phyloP scores from a whole-genome alignment of 2,329 filamentous ascomycete genomes.

The Microdochium trichocladiopsis region DNA sequence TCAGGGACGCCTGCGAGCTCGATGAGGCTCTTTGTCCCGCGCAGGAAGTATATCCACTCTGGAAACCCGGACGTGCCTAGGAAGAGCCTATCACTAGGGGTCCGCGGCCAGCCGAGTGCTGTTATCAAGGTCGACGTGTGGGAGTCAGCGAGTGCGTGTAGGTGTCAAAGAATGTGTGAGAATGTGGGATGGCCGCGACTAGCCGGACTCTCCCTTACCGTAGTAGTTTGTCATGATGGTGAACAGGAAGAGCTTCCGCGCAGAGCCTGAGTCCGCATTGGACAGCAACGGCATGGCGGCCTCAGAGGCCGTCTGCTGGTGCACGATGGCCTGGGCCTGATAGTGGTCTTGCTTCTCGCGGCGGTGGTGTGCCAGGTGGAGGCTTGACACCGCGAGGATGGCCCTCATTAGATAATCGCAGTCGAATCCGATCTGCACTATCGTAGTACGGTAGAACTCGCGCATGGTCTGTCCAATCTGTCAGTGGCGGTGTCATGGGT shows the following conservation, averaged over 20 bases:
- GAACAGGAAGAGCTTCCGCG: neutral
- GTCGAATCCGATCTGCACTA: constrained; percentile 26
- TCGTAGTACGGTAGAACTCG: constrained; percentile 25
- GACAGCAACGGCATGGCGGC: neutral
- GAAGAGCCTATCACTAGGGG: neutral
- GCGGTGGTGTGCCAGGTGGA: constrained; percentile 25
- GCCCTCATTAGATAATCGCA: constrained; percentile 28
- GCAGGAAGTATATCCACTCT: neutral
- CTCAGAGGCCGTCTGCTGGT: constrained; percentile 14
- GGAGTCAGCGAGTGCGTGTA: neutral
- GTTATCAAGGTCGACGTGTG: neutral
- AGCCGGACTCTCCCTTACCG: neutral
- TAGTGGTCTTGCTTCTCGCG: constrained; percentile 18
- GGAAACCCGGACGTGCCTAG: neutral
- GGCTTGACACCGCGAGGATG: constrained; percentile 27
- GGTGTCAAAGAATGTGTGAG: neutral
- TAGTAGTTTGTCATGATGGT: neutral
- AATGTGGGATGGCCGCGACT: neutral
- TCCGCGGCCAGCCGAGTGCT: neutral
- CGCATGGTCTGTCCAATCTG: constrained; percentile 12
- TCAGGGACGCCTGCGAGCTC: neutral
- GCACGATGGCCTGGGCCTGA: constrained; percentile 19
- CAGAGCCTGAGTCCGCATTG: neutral
- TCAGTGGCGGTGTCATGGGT: neutral
- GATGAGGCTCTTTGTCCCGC: neutral